Conservation (phyloP, 164 flowering plant species). For the Echeveria elegans region DNA sequence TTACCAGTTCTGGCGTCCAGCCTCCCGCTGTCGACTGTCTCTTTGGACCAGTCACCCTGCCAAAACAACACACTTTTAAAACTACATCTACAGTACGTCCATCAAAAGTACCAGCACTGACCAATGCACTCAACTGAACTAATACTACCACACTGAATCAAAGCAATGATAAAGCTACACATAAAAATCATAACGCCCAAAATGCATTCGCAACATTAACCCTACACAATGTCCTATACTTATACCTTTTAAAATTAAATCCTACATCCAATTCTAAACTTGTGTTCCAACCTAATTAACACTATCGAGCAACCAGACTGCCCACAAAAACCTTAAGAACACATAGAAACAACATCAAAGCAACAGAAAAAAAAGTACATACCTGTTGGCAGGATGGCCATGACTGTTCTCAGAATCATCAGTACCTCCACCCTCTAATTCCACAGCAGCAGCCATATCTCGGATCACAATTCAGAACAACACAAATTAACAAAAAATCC, state of each 20-base stretch:
- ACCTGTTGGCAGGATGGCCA: neutral
- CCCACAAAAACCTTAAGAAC: neutral
- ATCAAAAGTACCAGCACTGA: neutral
- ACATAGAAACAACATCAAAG: neutral
- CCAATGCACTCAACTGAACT: neutral
- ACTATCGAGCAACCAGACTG: neutral
- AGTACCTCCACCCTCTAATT: neutral
- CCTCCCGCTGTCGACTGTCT: neutral
- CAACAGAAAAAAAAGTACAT: neutral
- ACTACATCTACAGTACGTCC: neutral
- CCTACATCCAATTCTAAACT: no score
- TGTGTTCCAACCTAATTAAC: no score
- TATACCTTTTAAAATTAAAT: no score
- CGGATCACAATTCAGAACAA: neutral
- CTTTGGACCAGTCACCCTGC: neutral
- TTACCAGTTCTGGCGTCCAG: neutral
- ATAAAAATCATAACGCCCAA: neutral
- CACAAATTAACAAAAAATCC: neutral
- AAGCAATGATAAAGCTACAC: neutral
- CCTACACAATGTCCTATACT: no score
- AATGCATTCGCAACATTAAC: neutral
- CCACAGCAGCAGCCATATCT: neutral
- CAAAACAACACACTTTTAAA: neutral
- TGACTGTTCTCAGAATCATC: neutral
- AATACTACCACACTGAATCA: neutral